Base-by-base conservation (phyloP, 441 rosid genomes). In the Capsella rubella region DNA sequence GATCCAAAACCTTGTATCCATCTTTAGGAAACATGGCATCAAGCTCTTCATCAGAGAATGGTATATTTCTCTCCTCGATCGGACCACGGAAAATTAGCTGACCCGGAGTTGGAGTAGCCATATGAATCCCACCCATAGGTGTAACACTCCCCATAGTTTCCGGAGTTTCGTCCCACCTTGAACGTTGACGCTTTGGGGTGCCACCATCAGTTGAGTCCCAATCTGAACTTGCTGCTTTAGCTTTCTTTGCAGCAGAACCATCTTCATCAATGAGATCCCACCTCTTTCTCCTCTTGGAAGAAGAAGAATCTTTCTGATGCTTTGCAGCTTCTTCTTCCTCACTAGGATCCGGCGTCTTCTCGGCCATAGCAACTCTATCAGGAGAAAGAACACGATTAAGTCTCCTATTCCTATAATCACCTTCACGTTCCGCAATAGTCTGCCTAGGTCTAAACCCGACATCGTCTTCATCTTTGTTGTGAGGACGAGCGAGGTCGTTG, bases 151-250 rank as follows among this genome's bases (percentile, higher is more conserved):
- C 97, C 97, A 95, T 91, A 39, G 93, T 90, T 1, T 95, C 97
- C 0, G 99, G 99, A 0, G 98, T 95, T 84, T 92, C 99, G 52
- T 95, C 99, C 99, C 99, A 95, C 67, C 99, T 87, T 2, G 99
- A 91, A 29, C 98, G 86, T 78, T 95, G 99, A 47, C 91, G 80
- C 73, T 95, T 95, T 0, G 98, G 99, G 0, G 99, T 92, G 91
- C 25, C 25, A 21, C 25, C 83, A 74, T 95, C 98, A 0, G 99
- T 96, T 66, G 88, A 64, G 77, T 95, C 99, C 99, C 99, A 95
- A 78, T 95, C 99, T 3, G 98, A 92, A 6, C 84, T 80, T 1
- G 83, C 56, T 3, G 87, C 46, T 7, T 89, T 84, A 80, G 89
- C 86, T 78, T 95, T 95, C 16, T 81, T 84, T 0, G 86, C 85